These are phyloP conservation scores for Fraxinus anomala DNA, from an alignment of 257 asterid genomes.

Conservation along the genomic window DNA sequence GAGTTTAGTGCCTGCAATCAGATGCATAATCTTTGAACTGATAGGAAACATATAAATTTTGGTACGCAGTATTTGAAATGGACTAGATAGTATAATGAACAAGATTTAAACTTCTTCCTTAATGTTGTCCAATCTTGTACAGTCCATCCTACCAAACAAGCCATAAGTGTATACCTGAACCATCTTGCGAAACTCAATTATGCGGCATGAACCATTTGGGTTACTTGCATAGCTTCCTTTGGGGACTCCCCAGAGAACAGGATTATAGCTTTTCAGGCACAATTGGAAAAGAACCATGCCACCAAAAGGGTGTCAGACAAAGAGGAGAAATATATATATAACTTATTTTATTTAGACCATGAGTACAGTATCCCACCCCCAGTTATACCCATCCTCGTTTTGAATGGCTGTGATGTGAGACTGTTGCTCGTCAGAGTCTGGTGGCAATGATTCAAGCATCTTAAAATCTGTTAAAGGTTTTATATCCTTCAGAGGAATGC, in stretches of 20 bases:
- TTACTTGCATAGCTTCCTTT: slow-evolving; percentile 91
- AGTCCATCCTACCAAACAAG: not conserved
- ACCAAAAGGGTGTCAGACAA: slow-evolving; percentile 23
- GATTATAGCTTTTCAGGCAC: slow-evolving; percentile 70
- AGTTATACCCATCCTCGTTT: slow-evolving; percentile 78
- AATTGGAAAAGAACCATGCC: slow-evolving; percentile 25
- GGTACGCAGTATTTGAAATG: not conserved
- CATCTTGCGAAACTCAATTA: slow-evolving; percentile 86
- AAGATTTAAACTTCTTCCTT: not conserved
- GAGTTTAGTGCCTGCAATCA: slow-evolving; percentile 79
- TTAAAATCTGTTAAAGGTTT: slow-evolving; percentile 54
- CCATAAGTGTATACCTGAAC: slow-evolving; percentile 62
- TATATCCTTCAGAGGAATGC: slow-evolving; percentile 14
- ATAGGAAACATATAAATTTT: not conserved
- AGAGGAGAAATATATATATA: slow-evolving; percentile 7
- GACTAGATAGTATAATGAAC: not conserved
- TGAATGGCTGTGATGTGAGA: slow-evolving; percentile 75
- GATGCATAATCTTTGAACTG: slow-evolving; percentile 18
- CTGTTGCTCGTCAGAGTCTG: slow-evolving; percentile 90
- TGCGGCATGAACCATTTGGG: slow-evolving; percentile 79
- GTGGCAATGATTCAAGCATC: slow-evolving; percentile 71
- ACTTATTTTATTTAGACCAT: not conserved
- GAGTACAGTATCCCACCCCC: slow-evolving; percentile 75
- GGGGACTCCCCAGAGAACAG: slow-evolving; percentile 96
- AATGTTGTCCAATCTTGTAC: not conserved